Percentiles rank a stretch among this genome's conserved stretches.
Evolutionary conservation across 1,284 basidiomycete genomes (phyloP).

Genomic region (Marasmius oreades): DNA sequence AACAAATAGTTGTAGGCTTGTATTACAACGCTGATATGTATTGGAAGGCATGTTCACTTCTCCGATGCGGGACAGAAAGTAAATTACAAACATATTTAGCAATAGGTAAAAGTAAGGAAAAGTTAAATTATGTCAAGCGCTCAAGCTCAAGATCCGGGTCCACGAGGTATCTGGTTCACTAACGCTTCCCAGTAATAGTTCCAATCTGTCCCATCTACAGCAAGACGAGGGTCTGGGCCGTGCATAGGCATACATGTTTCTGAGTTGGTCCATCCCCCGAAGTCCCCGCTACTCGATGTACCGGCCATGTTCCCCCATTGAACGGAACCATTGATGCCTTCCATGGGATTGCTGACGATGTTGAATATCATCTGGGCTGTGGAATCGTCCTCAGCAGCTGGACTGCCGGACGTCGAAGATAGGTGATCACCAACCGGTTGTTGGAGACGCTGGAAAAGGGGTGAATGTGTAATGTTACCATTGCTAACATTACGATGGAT

Average conservation of each 20-base stretch:
- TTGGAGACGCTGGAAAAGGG: constrained; percentile 61
- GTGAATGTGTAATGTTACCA: constrained; percentile 42
- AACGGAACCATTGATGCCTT: constrained; percentile 44
- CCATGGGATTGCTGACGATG: constrained; percentile 62
- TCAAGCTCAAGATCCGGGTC: background rate
- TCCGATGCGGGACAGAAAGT: background rate
- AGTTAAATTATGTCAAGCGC: background rate
- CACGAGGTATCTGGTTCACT: constrained; percentile 64
- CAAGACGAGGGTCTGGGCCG: constrained; percentile 40
- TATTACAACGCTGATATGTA: background rate
- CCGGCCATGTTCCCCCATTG: constrained; percentile 46
- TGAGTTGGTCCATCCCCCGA: constrained; percentile 34
- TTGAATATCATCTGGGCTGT: constrained; percentile 71
- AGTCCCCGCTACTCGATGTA: background rate
- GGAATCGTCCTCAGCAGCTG: constrained; percentile 68
- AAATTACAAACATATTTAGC: background rate
- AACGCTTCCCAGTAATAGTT: constrained; percentile 81
- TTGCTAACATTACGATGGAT: constrained; percentile 25
- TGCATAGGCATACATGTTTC: constrained; percentile 22
- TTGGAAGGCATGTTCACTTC: background rate
- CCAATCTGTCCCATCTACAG: constrained; percentile 68
- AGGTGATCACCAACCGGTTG: constrained; percentile 45
- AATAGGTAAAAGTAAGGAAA: background rate
- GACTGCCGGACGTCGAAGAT: constrained; percentile 60
- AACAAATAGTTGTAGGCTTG: background rate